These are phyloP conservation scores for Ehretia macrophylla DNA, from an alignment of 257 asterid genomes.

Conservation along the genomic window DNA sequence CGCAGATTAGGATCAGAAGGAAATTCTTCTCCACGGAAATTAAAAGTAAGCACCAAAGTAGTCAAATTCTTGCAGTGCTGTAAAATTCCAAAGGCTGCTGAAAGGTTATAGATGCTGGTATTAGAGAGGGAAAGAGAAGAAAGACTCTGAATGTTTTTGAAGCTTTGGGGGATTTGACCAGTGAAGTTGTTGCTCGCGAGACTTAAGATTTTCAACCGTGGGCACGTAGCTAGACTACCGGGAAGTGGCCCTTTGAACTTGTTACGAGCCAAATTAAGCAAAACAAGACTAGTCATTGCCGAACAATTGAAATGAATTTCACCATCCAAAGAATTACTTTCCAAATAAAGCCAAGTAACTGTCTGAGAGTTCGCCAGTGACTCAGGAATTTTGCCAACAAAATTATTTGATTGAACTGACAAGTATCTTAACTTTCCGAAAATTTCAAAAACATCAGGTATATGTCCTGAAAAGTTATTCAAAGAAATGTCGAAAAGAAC, in stretches of 20 bases:
- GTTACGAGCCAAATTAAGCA: constrained; percentile 69
- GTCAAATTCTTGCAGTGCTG: constrained; percentile 65
- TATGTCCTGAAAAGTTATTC: no score
- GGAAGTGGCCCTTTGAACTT: constrained; percentile 56
- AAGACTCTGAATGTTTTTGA: constrained; percentile 55
- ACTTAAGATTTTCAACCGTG: constrained; percentile 38
- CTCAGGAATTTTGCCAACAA: no score
- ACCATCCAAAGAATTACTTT: constrained; percentile 65
- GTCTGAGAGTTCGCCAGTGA: constrained; percentile 51
- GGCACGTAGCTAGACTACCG: constrained; percentile 50
- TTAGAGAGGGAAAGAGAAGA: constrained; percentile 65
- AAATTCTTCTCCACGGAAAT: constrained; percentile 49
- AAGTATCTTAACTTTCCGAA: no score
- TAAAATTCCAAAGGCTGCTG: constrained; percentile 45
- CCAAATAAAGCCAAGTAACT: constrained; percentile 42
- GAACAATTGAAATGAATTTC: constrained; percentile 59
- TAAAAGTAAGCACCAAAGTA: constrained; percentile 58
- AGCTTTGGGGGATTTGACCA: constrained; percentile 69
- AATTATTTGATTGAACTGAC: no score
- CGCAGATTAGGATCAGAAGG: constrained; percentile 45
- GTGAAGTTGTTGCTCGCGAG: constrained; percentile 50
- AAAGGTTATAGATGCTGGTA: constrained; percentile 47
- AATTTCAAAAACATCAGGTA: no score
- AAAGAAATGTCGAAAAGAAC: no score
- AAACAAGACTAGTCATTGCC: constrained; percentile 63